phyloP scores from a whole-genome alignment of 164 flowering plant genomes.

The Magnolia changhungtana region DNA sequence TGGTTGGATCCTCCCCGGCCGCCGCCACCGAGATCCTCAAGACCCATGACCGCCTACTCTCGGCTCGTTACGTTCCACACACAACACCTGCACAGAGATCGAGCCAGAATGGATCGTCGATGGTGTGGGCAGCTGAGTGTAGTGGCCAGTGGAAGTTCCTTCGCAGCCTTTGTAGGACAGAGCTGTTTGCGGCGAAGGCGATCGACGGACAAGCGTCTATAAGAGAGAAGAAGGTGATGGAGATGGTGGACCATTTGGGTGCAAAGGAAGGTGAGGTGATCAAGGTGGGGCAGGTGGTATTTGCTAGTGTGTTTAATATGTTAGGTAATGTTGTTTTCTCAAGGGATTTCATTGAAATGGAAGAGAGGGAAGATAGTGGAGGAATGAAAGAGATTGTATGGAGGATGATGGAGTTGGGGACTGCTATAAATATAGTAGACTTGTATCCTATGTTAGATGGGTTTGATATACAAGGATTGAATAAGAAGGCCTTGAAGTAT shows the following conservation, averaged over 20 bases:
- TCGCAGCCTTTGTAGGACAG: slow-evolving; percentile 28
- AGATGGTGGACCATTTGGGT: slow-evolving; percentile 15
- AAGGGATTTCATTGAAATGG: slow-evolving; percentile 22
- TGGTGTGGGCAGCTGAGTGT: slow-evolving; percentile 23
- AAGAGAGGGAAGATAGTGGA: slow-evolving; percentile 2
- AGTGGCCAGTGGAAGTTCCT: slow-evolving; percentile 31
- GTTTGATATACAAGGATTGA: slow-evolving; percentile 14
- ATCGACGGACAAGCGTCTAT: slow-evolving; percentile 22
- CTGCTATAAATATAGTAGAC: slow-evolving; percentile 8
- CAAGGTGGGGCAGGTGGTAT: slow-evolving; percentile 21
- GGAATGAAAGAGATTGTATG: background rate
- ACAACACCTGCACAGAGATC: background rate
- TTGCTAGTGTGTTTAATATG: slow-evolving; percentile 22
- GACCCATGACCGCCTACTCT: slow-evolving; percentile 31
- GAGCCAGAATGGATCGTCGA: background rate
- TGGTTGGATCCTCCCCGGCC: slow-evolving; percentile 30
- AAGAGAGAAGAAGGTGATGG: slow-evolving; percentile 26
- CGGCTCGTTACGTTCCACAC: slow-evolving; percentile 20
- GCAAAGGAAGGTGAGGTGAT: slow-evolving; percentile 17
- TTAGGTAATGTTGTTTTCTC: slow-evolving; percentile 21
- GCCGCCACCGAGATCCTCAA: slow-evolving; percentile 34
- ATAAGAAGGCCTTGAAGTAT: background rate
- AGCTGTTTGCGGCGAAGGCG: slow-evolving; percentile 29
- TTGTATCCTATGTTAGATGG: background rate
- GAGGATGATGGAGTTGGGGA: background rate